phyloP scores from a whole-genome alignment of 768 basidiomycete genomes.

The Termitomyces sp. region DNA sequence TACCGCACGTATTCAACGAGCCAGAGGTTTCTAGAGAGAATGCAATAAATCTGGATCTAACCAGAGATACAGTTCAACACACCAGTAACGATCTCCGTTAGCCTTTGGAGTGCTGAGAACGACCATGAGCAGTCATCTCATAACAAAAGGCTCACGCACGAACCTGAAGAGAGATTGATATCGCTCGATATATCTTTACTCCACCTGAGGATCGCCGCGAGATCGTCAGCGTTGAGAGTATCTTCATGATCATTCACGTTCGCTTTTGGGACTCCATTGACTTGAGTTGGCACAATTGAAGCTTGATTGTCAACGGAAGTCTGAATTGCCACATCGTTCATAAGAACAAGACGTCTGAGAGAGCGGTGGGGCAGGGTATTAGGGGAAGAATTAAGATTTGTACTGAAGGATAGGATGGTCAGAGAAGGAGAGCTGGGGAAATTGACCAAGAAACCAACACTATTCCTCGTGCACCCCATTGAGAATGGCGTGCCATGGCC shows the following conservation, averaged over 20 bases:
- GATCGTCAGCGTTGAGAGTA: conserved; percentile 55
- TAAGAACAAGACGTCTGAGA: conserved; percentile 52
- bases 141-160: neutral
- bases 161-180: conserved; percentile 64
- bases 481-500: conserved; percentile 60
- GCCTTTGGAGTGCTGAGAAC: conserved; percentile 50
- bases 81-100: conserved; percentile 74
- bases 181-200: conserved; percentile 74
- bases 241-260: conserved; percentile 49
- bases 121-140: neutral
- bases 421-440: neutral
- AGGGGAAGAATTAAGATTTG: conserved; percentile 44
- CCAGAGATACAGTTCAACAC: conserved; percentile 1
- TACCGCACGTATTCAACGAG: conserved; percentile 62
- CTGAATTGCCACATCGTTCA: conserved; percentile 61
- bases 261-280: conserved; percentile 27
- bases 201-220: conserved; percentile 70
- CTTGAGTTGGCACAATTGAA: conserved; percentile 18
- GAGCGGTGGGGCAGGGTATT: conserved; percentile 44
- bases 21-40: conserved; percentile 50
- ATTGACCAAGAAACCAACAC: conserved; percentile 39
- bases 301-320: conserved; percentile 39
- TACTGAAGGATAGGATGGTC: conserved; percentile 30
- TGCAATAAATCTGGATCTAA: neutral
- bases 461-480: conserved; percentile 74